Base-by-base conservation (phyloP, 2,329 filamentous ascomycete genomes). In the Exophiala sp. region DNA sequence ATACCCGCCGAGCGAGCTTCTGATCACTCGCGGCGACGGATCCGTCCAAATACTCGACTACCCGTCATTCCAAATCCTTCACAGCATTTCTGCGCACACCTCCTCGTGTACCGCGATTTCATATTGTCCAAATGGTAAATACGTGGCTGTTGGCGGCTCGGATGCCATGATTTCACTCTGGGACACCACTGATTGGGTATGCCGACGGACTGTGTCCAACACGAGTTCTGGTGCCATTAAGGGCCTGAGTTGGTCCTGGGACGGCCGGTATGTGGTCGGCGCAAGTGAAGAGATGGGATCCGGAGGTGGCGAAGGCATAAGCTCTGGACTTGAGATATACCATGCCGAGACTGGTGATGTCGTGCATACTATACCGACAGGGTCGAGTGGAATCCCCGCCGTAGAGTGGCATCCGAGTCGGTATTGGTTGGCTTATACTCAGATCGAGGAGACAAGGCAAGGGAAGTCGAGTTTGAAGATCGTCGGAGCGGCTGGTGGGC, bases 21-120 rank as follows among this genome's bases (percentile, higher is more conserved):
- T 78, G 57, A 70, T 76, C 91, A 78, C 75, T 20, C 76, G 74
- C 12, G 75, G 75, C 56, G 74, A 78, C 59, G 75, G 75, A 52
- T 72, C 70, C 29, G 73, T 78, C 54, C 75, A 75, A 54, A 73
- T 77, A 57, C 64, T 75, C 50, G 72, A 71, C 32, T 77, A 75
- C 59, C 74, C 75, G 4, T 74, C 72, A 50, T 75, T 76, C 58
- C 60, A 68, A 20, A 54, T 67, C 16, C 66, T 75, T 3, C 72
- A 78, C 62, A 75, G 73, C 48, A 67, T 78, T 14, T 69, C 75
- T 55, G 75, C 75, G 6, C 75, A 78, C 62, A 77, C 75, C 7
- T 77, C 75, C 5, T 70, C 75, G 52, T 77, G 75, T 53, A 69
- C 72, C 44, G 72, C 73, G 29, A 69, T 78, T 40, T 65, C 72